Base-by-base conservation (phyloP, 176 grass and related monocot genomes). In the Tillandsia fasciculata region DNA sequence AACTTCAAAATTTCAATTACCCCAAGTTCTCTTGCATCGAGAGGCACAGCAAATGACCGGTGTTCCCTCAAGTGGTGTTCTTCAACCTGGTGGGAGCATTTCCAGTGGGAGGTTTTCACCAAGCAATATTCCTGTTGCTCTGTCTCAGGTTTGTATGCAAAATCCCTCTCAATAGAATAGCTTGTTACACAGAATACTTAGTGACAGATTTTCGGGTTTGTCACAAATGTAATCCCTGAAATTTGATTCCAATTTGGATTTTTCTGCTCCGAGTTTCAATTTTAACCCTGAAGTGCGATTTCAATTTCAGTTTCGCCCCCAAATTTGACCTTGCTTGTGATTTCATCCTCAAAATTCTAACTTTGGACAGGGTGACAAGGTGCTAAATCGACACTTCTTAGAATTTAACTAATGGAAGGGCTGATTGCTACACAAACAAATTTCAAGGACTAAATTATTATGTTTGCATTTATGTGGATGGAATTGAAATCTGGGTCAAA, bases 1-100 rank as follows among this genome's bases (percentile, higher is more conserved):
- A 77, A 33, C 66, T 77, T 77, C 66, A 77, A 77, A 13, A 52
- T 77, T 67, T 53, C 65, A 59, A 76, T 67, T 53, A 69, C 69
- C 65, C 18, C 66, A 15, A 42, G 75, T 53, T 77, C 66, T 49
- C 65, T 77, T 61, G 52, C 53, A 63, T 77, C 75, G 17, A 54
- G 75, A 69, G 61, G 69, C 58, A 66, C 13, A 26, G 52, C 75
- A 68, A 77, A 77, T 77, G 18, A 63, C 20, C 61, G 65, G 65
- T 61, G 75, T 69, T 10, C 51, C 65, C 49, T 77, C 75, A 26
- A 53, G 65, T 69, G 75, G 75, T 69, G 75, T 77, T 61, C 75
- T 49, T 13, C 75, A 77, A 63, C 65, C 66, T 8, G 75, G 52
- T 1, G 75, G 75, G 69, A 61, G 29, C 52, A 68, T 77, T 50